Evolutionary conservation across 2,329 filamentous ascomycete species (phyloP).

Genomic region (Xylaria sp.): DNA sequence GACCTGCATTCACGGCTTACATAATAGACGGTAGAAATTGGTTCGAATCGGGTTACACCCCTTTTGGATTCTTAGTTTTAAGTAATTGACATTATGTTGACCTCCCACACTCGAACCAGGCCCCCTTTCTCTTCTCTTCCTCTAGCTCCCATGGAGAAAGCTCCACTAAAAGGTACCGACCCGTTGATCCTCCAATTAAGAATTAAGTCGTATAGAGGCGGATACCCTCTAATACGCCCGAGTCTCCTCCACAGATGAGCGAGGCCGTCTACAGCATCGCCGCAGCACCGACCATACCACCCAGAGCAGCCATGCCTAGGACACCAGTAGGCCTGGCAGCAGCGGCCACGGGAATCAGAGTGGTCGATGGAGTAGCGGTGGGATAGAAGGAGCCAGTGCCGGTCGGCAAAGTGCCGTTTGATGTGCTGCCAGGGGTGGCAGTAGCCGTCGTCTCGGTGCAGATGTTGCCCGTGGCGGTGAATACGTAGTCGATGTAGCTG

Average conservation of each 20-base stretch:
- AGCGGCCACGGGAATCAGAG: constrained; percentile 12
- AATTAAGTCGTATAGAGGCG: background rate
- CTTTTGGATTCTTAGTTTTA: no score
- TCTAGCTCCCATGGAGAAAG: background rate
- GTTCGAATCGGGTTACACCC: no score
- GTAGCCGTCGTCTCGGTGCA: constrained; percentile 19
- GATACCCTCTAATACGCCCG: background rate
- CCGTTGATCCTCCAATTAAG: background rate
- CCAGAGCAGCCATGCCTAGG: constrained; percentile 5
- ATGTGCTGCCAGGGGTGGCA: constrained; percentile 14
- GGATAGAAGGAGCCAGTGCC: constrained; percentile 11
- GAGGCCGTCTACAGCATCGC: constrained; percentile 15
- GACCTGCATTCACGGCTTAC: no score
- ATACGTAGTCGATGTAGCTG: constrained; percentile 23
- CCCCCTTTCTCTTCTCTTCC: background rate
- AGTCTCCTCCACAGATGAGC: background rate
- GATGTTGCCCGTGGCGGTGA: constrained; percentile 22
- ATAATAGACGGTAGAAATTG: no score
- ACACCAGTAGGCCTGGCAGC: constrained; percentile 8
- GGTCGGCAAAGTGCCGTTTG: constrained; percentile 15
- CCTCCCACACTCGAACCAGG: background rate
- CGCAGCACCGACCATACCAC: constrained; percentile 17
- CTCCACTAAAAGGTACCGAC: background rate
- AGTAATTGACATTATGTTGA: background rate
- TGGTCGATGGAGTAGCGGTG: constrained; percentile 6